Base-by-base conservation (phyloP, 2,329 filamentous ascomycete genomes). In the Fusarium temperatum region DNA sequence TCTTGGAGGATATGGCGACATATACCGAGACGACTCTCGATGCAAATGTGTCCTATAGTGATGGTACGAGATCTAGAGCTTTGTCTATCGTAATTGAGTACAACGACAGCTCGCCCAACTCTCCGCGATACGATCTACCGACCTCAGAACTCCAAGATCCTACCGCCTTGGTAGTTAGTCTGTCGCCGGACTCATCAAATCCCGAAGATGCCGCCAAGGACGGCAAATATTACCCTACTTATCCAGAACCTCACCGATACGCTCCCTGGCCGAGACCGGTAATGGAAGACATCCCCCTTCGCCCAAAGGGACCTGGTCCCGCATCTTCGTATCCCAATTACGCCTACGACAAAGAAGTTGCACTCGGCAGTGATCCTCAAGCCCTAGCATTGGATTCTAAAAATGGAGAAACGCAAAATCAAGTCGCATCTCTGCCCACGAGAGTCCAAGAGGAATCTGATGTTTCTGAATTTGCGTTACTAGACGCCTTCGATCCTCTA, bases 1-100 rank as follows among this genome's bases (percentile, higher is more conserved):
- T 70, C 5, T 36, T 73, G 0, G 66, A 74, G 14, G 62, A 74
- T 0, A 70, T 73, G 70, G 61, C 57, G 8, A 54, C 35, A 3
- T 68, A 70, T 39, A 73, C 71, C 0, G 62, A 73, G 38, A 11
- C 35, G 22, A 53, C 48, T 3, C 13, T 70, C 0, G 66, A 68
- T 12, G 32, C 3, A 1, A 11, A 47, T 44, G 8, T 6, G 6
- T 15, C 28, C 0, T 53, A 20, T 7, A 59, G 39, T 5, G 61
- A 58, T 26, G 20, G n/a, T 0, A 26, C 18, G 11, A 61, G 60
- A 15, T 36, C 55, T 0, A 45, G 6, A 12, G 56, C 55, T 0
- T 4, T 73, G 1, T 67, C 58, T 1, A 45, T 48, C 0, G 41
- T 58, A 2, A 20, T 51, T 11, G 61, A 63, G 28, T 4, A 24